These are phyloP conservation scores for Teratosphaeria pseudoeucalypti DNA, from an alignment of 2,329 filamentous ascomycete genomes.

Conservation along the genomic window DNA sequence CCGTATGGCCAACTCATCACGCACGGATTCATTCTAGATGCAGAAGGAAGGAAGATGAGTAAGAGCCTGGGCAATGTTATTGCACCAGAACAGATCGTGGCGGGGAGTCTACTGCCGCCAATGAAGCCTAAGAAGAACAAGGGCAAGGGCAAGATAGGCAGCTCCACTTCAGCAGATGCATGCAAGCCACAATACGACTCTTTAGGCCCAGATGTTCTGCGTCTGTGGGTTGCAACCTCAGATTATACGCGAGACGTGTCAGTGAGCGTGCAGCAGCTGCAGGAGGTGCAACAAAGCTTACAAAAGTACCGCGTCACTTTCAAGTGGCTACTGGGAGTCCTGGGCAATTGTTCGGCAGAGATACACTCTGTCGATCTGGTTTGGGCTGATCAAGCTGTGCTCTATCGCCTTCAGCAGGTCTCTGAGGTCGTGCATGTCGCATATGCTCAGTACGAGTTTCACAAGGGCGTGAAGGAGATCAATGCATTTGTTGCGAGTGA, in stretches of 20 bases:
- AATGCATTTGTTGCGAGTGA: slow-evolving; percentile 75
- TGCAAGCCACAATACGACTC: slow-evolving; percentile 19
- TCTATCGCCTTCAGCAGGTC: slow-evolving; percentile 60
- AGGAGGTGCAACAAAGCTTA: slow-evolving; percentile 63
- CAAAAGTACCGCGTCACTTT: slow-evolving; percentile 83
- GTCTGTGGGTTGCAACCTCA: slow-evolving; percentile 82
- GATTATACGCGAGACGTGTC: slow-evolving; percentile 85
- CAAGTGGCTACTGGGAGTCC: slow-evolving; percentile 76
- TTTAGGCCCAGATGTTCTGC: slow-evolving; percentile 75
- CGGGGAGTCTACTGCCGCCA: slow-evolving; percentile 65
- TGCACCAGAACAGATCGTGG: slow-evolving; percentile 70
- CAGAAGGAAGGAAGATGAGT: slow-evolving; percentile 93
- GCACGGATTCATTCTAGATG: slow-evolving; percentile 87
- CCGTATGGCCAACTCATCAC: slow-evolving; percentile 89
- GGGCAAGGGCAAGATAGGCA: slow-evolving; percentile 30
- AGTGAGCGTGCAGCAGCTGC: slow-evolving; percentile 67
- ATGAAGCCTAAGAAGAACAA: slow-evolving; percentile 39
- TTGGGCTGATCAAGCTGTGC: slow-evolving; percentile 57
- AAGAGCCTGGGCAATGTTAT: slow-evolving; percentile 91
- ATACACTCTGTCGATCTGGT: slow-evolving; percentile 21
- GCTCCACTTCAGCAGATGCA: slow-evolving; percentile 15
- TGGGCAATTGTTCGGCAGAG: slow-evolving; percentile 24
- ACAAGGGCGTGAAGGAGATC: slow-evolving; percentile 61
- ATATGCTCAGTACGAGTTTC: slow-evolving; percentile 68
- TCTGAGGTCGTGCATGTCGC: slow-evolving; percentile 54